Percentiles rank a stretch among this genome's conserved stretches.
Conservation (phyloP, 805 yeast genomes). For the Kodamaea sagamina region DNA sequence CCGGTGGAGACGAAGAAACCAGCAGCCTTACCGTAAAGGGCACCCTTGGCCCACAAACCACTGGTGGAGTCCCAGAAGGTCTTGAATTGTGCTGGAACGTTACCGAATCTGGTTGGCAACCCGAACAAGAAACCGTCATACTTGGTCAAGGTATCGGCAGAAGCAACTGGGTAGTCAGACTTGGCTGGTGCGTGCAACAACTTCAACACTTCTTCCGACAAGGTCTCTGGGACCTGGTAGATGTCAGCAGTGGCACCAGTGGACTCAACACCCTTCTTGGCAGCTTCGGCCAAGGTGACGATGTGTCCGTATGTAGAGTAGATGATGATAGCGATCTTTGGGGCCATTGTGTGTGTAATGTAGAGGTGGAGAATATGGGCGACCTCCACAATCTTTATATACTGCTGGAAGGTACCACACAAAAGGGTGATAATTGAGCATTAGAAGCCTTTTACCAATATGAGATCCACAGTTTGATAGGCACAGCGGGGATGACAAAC, state of each 20-base stretch:
- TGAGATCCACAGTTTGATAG: too few relatives aligned
- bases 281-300: constrained; percentile 63
- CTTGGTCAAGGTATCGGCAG: constrained; percentile 54
- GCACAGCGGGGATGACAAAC: too few relatives aligned
- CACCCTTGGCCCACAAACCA: constrained; percentile 75
- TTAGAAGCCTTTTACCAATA: too few relatives aligned
- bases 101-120: constrained; percentile 84
- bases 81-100: constrained; percentile 74
- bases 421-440: too few relatives aligned
- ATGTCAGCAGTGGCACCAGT: constrained; percentile 72
- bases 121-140: constrained; percentile 87
- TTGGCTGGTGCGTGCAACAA: constrained; percentile 61
- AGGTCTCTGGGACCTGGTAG: constrained; percentile 76
- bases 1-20: constrained; percentile 76
- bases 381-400: not conserved
- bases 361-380: not conserved
- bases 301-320: constrained; percentile 84
- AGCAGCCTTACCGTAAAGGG: constrained; percentile 70
- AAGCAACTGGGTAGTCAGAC: constrained; percentile 57
- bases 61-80: constrained; percentile 80
- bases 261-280: constrained; percentile 64
- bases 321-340: constrained; percentile 43
- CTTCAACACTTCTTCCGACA: constrained; percentile 57
- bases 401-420: not conserved
- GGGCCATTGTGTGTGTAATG: constrained; percentile 23